Evolutionary conservation across 805 yeast genomes (phyloP).

Genomic region (Wickerhamiella siamensis): DNA sequence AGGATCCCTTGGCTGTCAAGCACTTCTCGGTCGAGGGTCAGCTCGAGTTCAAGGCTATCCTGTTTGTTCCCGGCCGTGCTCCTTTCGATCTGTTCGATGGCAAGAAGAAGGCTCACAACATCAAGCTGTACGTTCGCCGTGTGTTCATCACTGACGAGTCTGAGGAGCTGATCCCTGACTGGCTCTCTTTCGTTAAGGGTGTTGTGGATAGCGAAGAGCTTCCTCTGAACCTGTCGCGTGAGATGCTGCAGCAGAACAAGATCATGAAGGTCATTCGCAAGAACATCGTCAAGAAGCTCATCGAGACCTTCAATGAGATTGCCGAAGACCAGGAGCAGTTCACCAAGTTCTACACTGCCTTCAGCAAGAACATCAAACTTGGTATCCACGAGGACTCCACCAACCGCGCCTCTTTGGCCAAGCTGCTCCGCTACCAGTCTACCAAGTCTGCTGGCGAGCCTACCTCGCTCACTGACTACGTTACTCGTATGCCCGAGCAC

Average conservation of each 20-base stretch:
- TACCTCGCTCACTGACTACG: constrained; percentile 92
- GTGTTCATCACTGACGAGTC: constrained; percentile 99
- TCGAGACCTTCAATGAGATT: constrained; percentile 97
- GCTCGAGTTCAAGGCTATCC: constrained; percentile 95
- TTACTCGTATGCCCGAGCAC: constrained; percentile 98
- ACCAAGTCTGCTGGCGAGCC: constrained; percentile 89
- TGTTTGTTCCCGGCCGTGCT: constrained; percentile 97
- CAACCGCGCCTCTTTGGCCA: constrained; percentile 91
- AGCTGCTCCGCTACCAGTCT: constrained; percentile 92
- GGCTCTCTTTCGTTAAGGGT: constrained; percentile 96
- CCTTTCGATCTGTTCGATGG: constrained; percentile 97
- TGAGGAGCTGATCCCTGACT: constrained; percentile 97
- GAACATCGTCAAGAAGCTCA: constrained; percentile 96
- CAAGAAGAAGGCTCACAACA: constrained; percentile 98
- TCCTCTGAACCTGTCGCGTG: constrained; percentile 99
- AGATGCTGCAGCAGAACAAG: constrained; percentile 99
- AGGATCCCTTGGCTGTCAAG: constrained; percentile 98
- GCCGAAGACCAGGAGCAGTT: constrained; percentile 98
- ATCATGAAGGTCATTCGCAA: constrained; percentile 97
- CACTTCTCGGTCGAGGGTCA: constrained; percentile 99
- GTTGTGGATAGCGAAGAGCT: constrained; percentile 99
- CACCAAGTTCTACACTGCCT: constrained; percentile 95
- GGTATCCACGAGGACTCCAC: constrained; percentile 99
- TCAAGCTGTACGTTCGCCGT: constrained; percentile 97
- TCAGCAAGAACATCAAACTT: constrained; percentile 94